phyloP scores from a whole-genome alignment of 139 green algal genomes.

The Tetratostichococcus sp. region DNA sequence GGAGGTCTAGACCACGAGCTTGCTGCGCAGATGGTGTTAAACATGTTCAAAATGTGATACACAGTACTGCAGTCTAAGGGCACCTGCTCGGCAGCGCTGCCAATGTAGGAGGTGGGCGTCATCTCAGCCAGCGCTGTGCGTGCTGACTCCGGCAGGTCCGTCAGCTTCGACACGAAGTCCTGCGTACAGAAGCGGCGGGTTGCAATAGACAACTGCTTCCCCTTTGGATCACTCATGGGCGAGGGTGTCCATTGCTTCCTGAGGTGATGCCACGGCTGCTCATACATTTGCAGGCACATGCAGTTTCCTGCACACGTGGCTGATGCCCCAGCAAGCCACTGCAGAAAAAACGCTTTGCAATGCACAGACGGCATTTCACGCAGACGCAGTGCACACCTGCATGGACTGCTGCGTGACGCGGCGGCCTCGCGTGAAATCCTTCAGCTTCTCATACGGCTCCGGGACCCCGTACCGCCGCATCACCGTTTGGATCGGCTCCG shows the following conservation, averaged over 20 bases:
- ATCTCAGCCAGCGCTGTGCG: slow-evolving; percentile 66
- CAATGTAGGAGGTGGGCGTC: slow-evolving; percentile 88
- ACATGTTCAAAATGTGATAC: neutral
- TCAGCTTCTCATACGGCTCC: slow-evolving; percentile 99
- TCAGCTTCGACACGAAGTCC: slow-evolving; percentile 77
- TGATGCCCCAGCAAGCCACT: neutral
- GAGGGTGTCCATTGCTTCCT: neutral
- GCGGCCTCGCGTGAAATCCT: slow-evolving; percentile 91
- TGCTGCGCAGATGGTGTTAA: neutral
- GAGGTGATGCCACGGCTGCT: too few species aligned
- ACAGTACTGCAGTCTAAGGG: slow-evolving; percentile 35
- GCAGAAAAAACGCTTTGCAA: too few species aligned
- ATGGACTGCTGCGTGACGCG: slow-evolving; percentile 67
- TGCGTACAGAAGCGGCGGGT: slow-evolving; percentile 13
- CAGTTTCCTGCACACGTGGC: too few species aligned
- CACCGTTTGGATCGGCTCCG: slow-evolving; percentile 97
- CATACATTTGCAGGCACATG: too few species aligned
- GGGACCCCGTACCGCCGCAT: slow-evolving; percentile 85
- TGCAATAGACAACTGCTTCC: neutral
- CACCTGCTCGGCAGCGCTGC: slow-evolving; percentile 82
- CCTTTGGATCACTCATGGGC: neutral
- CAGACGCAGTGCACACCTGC: slow-evolving; percentile 3
- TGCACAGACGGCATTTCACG: neutral
- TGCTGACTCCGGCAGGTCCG: slow-evolving; percentile 62
- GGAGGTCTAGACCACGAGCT: neutral